These are phyloP conservation scores for Nigrospora osmanthi DNA, from an alignment of 2,329 filamentous ascomycete genomes.

Conservation along the genomic window DNA sequence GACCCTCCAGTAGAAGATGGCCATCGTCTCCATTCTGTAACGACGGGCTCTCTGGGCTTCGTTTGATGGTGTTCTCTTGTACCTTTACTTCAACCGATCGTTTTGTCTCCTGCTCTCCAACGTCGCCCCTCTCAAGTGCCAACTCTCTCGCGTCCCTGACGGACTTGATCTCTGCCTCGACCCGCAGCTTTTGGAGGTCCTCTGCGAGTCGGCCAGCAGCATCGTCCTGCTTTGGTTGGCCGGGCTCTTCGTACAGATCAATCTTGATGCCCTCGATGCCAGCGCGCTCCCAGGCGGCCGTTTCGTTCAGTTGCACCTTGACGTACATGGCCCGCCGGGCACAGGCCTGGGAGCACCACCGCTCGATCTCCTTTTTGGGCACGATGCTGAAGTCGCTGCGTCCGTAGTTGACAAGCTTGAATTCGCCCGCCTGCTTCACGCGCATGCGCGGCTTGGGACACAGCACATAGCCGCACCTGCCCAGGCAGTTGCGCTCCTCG, in stretches of 20 bases:
- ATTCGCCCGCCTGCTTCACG: constrained; percentile 51
- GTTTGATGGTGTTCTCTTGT: constrained; percentile 39
- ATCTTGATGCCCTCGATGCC: constrained; percentile 49
- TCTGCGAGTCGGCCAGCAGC: constrained; percentile 17
- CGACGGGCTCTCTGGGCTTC: constrained; percentile 28
- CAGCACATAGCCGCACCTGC: constrained; percentile 75
- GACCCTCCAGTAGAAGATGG: constrained; percentile 43
- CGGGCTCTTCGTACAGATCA: constrained; percentile 59
- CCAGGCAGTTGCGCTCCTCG: constrained; percentile 78
- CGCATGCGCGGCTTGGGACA: constrained; percentile 60
- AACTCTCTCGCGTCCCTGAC: constrained; percentile 17
- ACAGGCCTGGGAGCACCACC: constrained; percentile 80
- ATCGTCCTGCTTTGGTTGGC: constrained; percentile 8
- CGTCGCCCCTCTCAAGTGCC: constrained; percentile 22
- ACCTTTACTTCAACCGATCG: constrained; percentile 39
- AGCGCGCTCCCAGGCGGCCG: constrained; percentile 75
- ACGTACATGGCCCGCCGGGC: constrained; percentile 75
- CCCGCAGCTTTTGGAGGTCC: constrained; percentile 31
- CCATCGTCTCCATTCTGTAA: constrained; percentile 25
- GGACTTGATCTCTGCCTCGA: constrained; percentile 28
- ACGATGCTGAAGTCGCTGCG: constrained; percentile 59
- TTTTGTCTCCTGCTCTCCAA: constrained; percentile 16
- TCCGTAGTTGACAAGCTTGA: constrained; percentile 53
- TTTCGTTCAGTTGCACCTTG: constrained; percentile 79
- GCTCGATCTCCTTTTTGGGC: constrained; percentile 63